Base-by-base conservation (phyloP, 306 rosid genomes). In the Biancaea sappan region DNA sequence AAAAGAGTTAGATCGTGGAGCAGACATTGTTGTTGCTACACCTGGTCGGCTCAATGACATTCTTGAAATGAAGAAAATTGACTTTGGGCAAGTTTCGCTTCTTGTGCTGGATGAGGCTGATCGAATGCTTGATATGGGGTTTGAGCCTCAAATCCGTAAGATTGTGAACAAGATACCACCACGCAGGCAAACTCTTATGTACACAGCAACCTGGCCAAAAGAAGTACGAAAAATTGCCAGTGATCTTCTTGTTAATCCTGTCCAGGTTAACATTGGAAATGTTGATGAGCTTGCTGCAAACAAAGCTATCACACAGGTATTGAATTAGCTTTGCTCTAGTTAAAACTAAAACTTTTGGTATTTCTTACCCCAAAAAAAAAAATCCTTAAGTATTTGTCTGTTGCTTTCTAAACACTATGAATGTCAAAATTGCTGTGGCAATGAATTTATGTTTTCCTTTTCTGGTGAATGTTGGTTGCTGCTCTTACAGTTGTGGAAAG, bases 71-170 rank as follows among this genome's bases (percentile, higher is more conserved):
- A 95, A 90, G 78, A 90, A 86, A 84, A 88, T 95, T 59, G 78
- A 90, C 78, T 90, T 95, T 58, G 73, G 89, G 79, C 99, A 95
- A 85, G 88, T 95, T 73, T 95, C 99, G 16, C 92, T 95, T 47
- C 97, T 95, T 73, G 95, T 94, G 85, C 99, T 94, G 74, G 99
- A 94, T 87, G 99, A 94, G 86, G 99, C 99, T 58, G 99, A 94
- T 73, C 90, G 99, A 58, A 94, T 94, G 99, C 97, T 94, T 83
- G 99, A 94, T 82, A 94, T 94, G 99, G 99, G 99, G 29, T 95
- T 95, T 83, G 99, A 95, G 80, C 99, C 99, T 84, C 99, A 95
- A 82, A 95, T 95, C 43, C 95, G 98, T 35, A 95, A 91, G 86
- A 90, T 95, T 50, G 96, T 95, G 86, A 90, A 95, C 79, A 96